Evolutionary conservation across 192 early-diverging fungal genomes (phyloP), one percentile per base, ranked within the genome.

Genomic region (Entophlyctis luteolus): DNA sequence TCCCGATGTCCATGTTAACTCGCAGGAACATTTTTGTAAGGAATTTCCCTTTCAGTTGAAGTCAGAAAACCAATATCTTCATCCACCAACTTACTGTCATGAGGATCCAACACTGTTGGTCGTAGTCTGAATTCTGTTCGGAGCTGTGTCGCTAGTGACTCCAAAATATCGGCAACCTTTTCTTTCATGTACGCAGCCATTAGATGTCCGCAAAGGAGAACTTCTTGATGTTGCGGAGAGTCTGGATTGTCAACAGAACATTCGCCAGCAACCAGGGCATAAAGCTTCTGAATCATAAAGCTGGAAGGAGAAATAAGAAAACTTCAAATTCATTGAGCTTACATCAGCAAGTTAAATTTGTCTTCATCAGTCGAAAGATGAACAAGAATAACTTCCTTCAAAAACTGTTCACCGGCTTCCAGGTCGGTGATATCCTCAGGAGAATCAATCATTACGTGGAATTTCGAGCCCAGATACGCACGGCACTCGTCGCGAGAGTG

Each of bases 201-300:
- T 42, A 99, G 72, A 59, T 96, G 92, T 12, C 96, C 96, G 57
- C 90, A 89, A 63, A 98, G 74, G 46, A 96, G 87, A 53, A 92
- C 86, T 79, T 99, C 96, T 71, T 98, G 95, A 71, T 91, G 85
- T 72, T 94, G 91, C 65, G 91, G 90, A 38, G 95, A 92, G 86
- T 99, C 96, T 10, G 95, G 93, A 77, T 99, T 98, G 78, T 99
- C 96, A 33, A 85, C 77, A 42, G 85, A 85, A 71, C 89, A 96
- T 70, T 92, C 93, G 56, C 96, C 96, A 74, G 90, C 88, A 14
- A 95, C 93, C 33, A 94, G 74, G 4, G 91, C 79, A 72, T 98
- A 99, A 25, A 99, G 86, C 68, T 99, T 99, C 70, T 93, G 91
- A 68, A 95, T 89, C 94, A 97, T 97, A 70, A 91, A 94, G 22